phyloP scores from a whole-genome alignment of 257 asterid species.

The Lithospermum erythrorhizon region DNA sequence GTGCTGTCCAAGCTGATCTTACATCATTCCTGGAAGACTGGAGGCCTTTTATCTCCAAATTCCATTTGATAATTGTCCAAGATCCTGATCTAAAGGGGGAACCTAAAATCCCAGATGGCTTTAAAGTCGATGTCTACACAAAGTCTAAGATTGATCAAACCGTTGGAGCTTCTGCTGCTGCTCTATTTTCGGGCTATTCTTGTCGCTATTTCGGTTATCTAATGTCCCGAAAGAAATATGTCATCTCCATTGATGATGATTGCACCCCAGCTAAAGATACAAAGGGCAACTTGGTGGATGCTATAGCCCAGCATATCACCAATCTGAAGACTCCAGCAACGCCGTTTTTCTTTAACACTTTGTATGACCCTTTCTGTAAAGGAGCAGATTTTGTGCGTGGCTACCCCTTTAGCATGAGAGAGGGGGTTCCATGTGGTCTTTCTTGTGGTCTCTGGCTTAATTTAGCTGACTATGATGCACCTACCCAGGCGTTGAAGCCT shows the following conservation, averaged over 20 bases:
- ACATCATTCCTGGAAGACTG: conserved; percentile 76
- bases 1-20: conserved; percentile 62
- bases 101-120: conserved; percentile 57
- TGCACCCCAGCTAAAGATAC: conserved; percentile 64
- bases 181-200: conserved; percentile 65
- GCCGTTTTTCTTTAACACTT: conserved; percentile 85
- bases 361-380: conserved; percentile 65
- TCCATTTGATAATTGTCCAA: conserved; percentile 70
- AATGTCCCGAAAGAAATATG: conserved; percentile 56
- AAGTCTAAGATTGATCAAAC: conserved; percentile 54
- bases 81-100: conserved; percentile 75
- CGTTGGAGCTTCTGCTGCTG: conserved; percentile 38
- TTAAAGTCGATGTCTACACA: conserved; percentile 39
- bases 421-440: conserved; percentile 71
- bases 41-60: conserved; percentile 63
- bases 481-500: conserved; percentile 81
- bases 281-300: conserved; percentile 34
- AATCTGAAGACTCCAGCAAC: conserved; percentile 82
- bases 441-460: conserved; percentile 93
- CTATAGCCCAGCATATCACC: conserved; percentile 58
- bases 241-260: conserved; percentile 73
- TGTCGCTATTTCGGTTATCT: conserved; percentile 92
- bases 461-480: conserved; percentile 81
- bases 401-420: conserved; percentile 84
- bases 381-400: conserved; percentile 93